phyloP scores from a whole-genome alignment of 2,329 filamentous ascomycete species.

The Penicillium polonicum region DNA sequence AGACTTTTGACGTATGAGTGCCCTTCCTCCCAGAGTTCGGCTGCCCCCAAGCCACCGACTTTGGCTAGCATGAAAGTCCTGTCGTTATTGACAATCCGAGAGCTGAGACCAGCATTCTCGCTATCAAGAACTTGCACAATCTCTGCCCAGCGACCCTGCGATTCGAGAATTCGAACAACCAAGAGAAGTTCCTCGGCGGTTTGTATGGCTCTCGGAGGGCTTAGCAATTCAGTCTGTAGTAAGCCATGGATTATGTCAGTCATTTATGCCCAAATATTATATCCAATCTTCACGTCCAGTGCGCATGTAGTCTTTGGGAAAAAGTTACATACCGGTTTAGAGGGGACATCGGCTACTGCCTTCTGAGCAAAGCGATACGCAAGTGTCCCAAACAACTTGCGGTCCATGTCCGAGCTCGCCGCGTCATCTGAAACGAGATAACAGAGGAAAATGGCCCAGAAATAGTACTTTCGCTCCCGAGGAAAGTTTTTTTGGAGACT shows the following conservation, averaged over 20 bases:
- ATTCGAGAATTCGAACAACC: conserved; percentile 45
- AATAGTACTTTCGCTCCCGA: conserved; percentile 48
- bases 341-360: conserved; percentile 46
- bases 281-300: not conserved
- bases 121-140: conserved; percentile 45
- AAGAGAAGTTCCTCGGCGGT: conserved; percentile 48
- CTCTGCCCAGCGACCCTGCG: conserved; percentile 42
- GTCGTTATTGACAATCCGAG: conserved; percentile 45
- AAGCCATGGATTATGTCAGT: conserved; percentile 5
- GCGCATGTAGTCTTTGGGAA: not conserved
- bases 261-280: not conserved
- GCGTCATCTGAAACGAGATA: conserved; percentile 42
- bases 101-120: conserved; percentile 42
- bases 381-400: conserved; percentile 50
- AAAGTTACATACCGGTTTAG: conserved; percentile 41
- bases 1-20: conserved; percentile 38
- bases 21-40: conserved; percentile 41
- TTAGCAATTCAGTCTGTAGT: conserved; percentile 42
- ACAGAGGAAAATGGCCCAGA: conserved; percentile 51
- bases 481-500: conserved; percentile 51
- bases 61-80: conserved; percentile 43
- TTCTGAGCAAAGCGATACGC: conserved; percentile 52
- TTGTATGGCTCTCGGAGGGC: conserved; percentile 46
- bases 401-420: conserved; percentile 41
- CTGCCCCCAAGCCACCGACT: conserved; percentile 38